Base-by-base conservation (phyloP, 768 basidiomycete species). In the Pleurotus ostreatus region DNA sequence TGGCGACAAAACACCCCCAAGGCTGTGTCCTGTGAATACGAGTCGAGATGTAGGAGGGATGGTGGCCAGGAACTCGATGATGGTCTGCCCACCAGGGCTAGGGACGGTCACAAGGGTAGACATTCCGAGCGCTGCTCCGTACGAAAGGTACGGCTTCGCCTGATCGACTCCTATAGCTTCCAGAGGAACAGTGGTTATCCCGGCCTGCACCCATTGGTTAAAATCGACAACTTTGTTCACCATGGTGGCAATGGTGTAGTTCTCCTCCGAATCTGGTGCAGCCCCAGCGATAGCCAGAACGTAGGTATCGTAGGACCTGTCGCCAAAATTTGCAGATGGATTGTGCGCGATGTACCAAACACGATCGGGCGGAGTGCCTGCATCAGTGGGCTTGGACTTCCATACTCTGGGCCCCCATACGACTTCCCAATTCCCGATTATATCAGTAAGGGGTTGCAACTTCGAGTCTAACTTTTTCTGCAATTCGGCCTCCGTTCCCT, bases 21-120 rank as follows among this genome's bases (percentile, higher is more conserved):
- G 55, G 15, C 55, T 56, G 25, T 56, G 55, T 4, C 25, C 55
- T 15, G 55, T 56, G 39, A 56, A 56, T 1, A 56, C 18, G 11
- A 56, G 34, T 9, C 55, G 45, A 18, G 55, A 56, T 2, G 45
- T 15, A 8, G 26, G 8, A 1, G 55, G 47, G 2, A 48, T 37
- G 13, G 45, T 48, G 3, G n/a, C 8, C 22, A 56, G 47, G 18
- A 47, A 56, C 1, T 47, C 15, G 16, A 18, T 11, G 15, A 47
- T 44, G 1, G 45, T 56, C n/a, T 13, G 26, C 15, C 43, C 55
- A 48, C 23, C 45, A 12, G 49, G 6, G 38, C 26, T 18, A 9
- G 18, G 16, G 5, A 38, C 13, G 7, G 16, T 49, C 26, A 49
- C 8, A n/a, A 49, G 49, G 22, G 22, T 49, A 5, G 22, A 30